A percentile compares a stretch with the other conserved stretches of the same genome.
Conservation (phyloP, 768 basidiomycete species). For the Suillus luteus region DNA sequence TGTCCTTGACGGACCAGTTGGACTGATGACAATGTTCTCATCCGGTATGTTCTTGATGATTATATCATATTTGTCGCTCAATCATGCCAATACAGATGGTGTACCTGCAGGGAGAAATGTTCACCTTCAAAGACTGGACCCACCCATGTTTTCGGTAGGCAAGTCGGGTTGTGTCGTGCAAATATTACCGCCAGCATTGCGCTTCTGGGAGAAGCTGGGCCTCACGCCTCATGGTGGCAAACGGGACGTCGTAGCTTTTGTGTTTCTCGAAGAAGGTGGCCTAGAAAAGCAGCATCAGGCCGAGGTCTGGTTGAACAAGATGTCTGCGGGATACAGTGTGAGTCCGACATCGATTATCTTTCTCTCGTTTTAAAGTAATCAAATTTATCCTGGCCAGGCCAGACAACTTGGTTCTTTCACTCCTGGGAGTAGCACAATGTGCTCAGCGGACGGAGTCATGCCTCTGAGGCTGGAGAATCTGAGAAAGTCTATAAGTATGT, state of each 20-base stretch:
- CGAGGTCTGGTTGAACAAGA: slow-evolving; percentile 58
- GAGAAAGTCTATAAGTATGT: slow-evolving; percentile 64
- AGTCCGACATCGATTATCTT: slow-evolving; percentile 24
- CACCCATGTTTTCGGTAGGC: slow-evolving; percentile 64
- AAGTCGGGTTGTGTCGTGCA: slow-evolving; percentile 74
- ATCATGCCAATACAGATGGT: slow-evolving; percentile 7
- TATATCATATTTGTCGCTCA: slow-evolving; percentile 4
- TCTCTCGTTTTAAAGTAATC: slow-evolving; percentile 10
- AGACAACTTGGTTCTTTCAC: slow-evolving; percentile 61
- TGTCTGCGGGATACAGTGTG: slow-evolving; percentile 62
- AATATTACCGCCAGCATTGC: slow-evolving; percentile 64
- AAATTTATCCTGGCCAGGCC: slow-evolving; percentile 42
- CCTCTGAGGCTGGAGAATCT: slow-evolving; percentile 69
- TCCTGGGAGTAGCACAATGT: slow-evolving; percentile 50
- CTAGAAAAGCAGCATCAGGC: slow-evolving; percentile 48
- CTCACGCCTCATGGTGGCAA: slow-evolving; percentile 67
- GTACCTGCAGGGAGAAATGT: slow-evolving; percentile 10
- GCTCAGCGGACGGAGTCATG: slow-evolving; percentile 57
- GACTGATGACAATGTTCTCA: slow-evolving; percentile 47
- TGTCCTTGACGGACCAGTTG: slow-evolving; percentile 42
- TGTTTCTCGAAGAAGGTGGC: slow-evolving; percentile 65
- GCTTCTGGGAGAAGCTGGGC: slow-evolving; percentile 87
- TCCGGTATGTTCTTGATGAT: slow-evolving; percentile 31
- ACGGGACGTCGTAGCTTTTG: slow-evolving; percentile 70
- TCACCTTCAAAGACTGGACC: slow-evolving; percentile 39